Percentiles rank a stretch among this genome's conserved stretches.
Conservation (phyloP, 352 stramenopile genomes). For the Phytopythium kandeliae region DNA sequence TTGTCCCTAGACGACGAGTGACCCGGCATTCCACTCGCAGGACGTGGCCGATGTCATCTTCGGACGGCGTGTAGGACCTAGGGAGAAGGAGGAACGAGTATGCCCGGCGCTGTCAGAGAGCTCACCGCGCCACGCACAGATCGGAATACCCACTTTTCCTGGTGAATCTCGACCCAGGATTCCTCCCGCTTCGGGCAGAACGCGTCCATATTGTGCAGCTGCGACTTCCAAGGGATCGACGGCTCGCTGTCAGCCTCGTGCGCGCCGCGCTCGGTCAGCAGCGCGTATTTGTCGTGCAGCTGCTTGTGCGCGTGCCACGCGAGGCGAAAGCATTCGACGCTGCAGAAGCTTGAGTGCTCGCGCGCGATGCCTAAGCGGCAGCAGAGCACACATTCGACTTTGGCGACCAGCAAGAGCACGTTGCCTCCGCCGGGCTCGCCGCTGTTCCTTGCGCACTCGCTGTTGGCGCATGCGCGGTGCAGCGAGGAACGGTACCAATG, state of each 20-base stretch:
- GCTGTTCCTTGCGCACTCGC: slow-evolving; percentile 37
- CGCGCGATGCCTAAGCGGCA: slow-evolving; percentile 54
- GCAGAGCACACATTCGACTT: slow-evolving; percentile 69
- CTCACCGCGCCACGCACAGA: neutral
- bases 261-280: slow-evolving; percentile 10
- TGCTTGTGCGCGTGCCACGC: slow-evolving; percentile 66
- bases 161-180: slow-evolving; percentile 55
- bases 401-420: slow-evolving; percentile 61
- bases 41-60: slow-evolving; percentile 68
- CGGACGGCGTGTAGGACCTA: slow-evolving; percentile 60
- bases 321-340: slow-evolving; percentile 54
- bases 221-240: slow-evolving; percentile 46
- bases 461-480: slow-evolving; percentile 55
- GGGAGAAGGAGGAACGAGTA: neutral
- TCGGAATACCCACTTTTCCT: slow-evolving; percentile 43
- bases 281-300: slow-evolving; percentile 34
- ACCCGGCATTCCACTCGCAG: slow-evolving; percentile 78
- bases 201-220: slow-evolving; percentile 49
- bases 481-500: slow-evolving; percentile 60
- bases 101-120: neutral
- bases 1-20: slow-evolving; percentile 40
- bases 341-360: slow-evolving; percentile 69
- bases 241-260: slow-evolving; percentile 7
- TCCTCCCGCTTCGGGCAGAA: slow-evolving; percentile 51
- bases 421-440: slow-evolving; percentile 52